A percentile compares a stretch with the other conserved stretches of the same genome.
Conservation (phyloP, 1,284 basidiomycete species). For the Dichomitus squalens region DNA sequence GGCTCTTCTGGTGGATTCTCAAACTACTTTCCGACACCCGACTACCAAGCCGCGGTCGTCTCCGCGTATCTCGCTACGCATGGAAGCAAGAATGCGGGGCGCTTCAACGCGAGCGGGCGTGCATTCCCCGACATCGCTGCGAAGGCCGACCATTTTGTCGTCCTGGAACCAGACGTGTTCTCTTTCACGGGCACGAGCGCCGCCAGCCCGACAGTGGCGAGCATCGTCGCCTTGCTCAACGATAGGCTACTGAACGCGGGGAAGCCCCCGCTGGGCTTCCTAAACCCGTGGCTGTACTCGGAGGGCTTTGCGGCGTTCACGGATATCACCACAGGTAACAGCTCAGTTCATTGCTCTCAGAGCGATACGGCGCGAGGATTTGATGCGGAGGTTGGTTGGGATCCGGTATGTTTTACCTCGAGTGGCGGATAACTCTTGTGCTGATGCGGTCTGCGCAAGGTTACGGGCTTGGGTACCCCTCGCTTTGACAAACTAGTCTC, state of each 20-base stretch:
- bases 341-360: constrained; percentile 29
- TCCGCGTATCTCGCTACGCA: constrained; percentile 30
- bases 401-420: constrained; percentile 37
- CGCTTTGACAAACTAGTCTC: constrained; percentile 16
- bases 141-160: constrained; percentile 30
- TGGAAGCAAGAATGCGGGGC: constrained; percentile 33
- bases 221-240: constrained; percentile 57
- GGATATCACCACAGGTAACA: constrained; percentile 29
- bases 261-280: constrained; percentile 45
- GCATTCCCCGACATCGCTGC: constrained; percentile 37
- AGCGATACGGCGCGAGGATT: constrained; percentile 38
- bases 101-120: constrained; percentile 33
- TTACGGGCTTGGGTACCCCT: constrained; percentile 17
- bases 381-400: constrained; percentile 45
- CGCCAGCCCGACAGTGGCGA: constrained; percentile 53
- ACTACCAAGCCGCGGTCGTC: constrained; percentile 41
- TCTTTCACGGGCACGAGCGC: constrained; percentile 50
- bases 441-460: neutral
- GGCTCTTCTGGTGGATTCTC: constrained; percentile 67
- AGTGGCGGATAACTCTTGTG: no score
- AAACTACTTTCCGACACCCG: constrained; percentile 41
- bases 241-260: constrained; percentile 46
- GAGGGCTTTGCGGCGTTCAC: constrained; percentile 22
- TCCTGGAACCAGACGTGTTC: constrained; percentile 41
- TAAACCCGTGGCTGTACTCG: constrained; percentile 48